phyloP scores from a whole-genome alignment of 2,329 filamentous ascomycete species.

The Drechslera avenae region DNA sequence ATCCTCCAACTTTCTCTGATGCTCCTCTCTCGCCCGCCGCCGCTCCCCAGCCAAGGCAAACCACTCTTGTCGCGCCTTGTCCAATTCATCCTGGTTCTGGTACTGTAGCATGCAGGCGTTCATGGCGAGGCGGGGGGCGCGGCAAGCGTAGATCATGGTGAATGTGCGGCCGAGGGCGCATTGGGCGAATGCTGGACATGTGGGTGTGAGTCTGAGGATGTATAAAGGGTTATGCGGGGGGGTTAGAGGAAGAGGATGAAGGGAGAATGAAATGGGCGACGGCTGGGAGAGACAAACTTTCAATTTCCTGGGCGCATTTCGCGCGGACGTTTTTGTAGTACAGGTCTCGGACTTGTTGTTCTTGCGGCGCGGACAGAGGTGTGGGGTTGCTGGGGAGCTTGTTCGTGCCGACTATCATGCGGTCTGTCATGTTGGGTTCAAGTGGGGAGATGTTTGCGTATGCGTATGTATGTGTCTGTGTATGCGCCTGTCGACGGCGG shows the following conservation, averaged over 20 bases:
- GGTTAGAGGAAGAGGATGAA: no score
- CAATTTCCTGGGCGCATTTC: slow-evolving; percentile 71
- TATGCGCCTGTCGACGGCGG: neutral
- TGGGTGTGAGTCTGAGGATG: slow-evolving; percentile 3
- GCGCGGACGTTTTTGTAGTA: slow-evolving; percentile 83
- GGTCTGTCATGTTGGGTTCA: slow-evolving; percentile 23
- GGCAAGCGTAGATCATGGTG: slow-evolving; percentile 85
- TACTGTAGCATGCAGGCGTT: slow-evolving; percentile 90
- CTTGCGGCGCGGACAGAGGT: slow-evolving; percentile 73
- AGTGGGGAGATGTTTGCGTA: neutral
- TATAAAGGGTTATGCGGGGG: neutral
- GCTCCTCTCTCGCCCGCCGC: slow-evolving; percentile 67
- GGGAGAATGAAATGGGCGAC: neutral
- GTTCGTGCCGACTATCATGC: slow-evolving; percentile 28
- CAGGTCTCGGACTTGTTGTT: slow-evolving; percentile 71
- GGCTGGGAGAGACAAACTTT: slow-evolving; percentile 44
- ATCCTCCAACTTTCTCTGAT: slow-evolving; percentile 53
- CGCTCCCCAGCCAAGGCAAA: slow-evolving; percentile 78
- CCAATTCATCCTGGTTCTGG: slow-evolving; percentile 82
- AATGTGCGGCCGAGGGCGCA: slow-evolving; percentile 88
- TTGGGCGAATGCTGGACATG: slow-evolving; percentile 84
- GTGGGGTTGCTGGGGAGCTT: slow-evolving; percentile 52
- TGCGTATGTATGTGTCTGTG: neutral
- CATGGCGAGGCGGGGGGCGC: slow-evolving; percentile 79
- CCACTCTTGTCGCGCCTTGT: slow-evolving; percentile 91